phyloP scores from a whole-genome alignment of 352 stramenopile species.

The Aphanomyces invadans region DNA sequence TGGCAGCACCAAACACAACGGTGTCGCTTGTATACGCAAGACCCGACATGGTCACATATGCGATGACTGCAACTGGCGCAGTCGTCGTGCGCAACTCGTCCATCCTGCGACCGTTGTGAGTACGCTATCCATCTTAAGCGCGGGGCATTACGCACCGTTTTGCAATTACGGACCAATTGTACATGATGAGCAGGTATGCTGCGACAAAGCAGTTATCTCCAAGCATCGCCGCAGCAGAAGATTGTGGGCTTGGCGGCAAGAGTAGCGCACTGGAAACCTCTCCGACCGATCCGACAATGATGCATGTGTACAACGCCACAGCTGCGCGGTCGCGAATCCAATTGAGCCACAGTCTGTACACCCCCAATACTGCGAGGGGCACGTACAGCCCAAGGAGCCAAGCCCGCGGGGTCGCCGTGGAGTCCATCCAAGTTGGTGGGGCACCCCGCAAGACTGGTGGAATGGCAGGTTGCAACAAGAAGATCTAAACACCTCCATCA shows the following conservation, averaged over 20 bases:
- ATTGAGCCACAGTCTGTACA: constrained; percentile 7
- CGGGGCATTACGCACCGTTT: neutral
- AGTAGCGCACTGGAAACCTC: neutral
- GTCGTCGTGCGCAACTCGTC: neutral
- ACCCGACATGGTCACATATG: neutral
- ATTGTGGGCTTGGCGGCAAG: neutral
- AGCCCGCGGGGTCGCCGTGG: neutral
- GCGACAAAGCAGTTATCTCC: neutral
- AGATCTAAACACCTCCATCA: neutral
- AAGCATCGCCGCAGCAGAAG: neutral
- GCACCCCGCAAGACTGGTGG: neutral
- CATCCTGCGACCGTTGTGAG: neutral
- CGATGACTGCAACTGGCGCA: neutral
- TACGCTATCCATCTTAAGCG: neutral
- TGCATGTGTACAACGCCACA: neutral
- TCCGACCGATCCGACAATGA: neutral
- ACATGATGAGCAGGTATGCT: neutral
- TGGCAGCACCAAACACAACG: neutral
- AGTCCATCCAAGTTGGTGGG: neutral
- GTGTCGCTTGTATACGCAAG: neutral
- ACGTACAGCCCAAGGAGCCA: neutral
- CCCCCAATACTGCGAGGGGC: neutral
- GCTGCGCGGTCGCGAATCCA: neutral
- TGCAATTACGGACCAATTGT: constrained; percentile 9
- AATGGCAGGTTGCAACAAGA: neutral